Evolutionary conservation across 1,284 basidiomycete genomes (phyloP).

Genomic region (Marasmius fiardii): DNA sequence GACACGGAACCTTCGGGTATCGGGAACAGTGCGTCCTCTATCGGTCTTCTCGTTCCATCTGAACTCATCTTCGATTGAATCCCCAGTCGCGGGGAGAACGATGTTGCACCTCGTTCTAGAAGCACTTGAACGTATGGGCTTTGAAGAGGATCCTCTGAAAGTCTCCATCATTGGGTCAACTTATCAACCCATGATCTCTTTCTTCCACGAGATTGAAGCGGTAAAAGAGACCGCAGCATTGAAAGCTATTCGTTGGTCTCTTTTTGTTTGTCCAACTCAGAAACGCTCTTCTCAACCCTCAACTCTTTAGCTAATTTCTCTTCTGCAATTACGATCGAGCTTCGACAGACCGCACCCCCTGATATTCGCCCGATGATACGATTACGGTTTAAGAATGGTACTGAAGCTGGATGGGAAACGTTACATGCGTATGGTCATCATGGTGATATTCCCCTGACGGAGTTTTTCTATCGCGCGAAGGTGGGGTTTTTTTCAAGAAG

Average conservation of each 20-base stretch:
- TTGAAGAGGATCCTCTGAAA: background rate
- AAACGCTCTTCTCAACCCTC: too few relatives aligned
- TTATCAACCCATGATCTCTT: background rate
- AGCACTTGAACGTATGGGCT: background rate
- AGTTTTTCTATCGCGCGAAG: slow-evolving; percentile 3
- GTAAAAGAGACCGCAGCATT: background rate
- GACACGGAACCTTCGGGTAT: background rate
- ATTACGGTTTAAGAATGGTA: background rate
- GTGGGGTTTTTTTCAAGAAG: background rate
- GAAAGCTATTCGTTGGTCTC: background rate
- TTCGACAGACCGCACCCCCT: background rate
- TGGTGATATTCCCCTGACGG: background rate
- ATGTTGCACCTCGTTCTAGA: background rate
- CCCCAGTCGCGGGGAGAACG: background rate
- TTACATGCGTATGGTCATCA: background rate
- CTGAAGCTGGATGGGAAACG: background rate
- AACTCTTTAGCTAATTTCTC: background rate
- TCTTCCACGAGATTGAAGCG: slow-evolving; percentile 1
- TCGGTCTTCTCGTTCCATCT: too few relatives aligned
- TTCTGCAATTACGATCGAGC: background rate
- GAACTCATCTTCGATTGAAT: too few relatives aligned
- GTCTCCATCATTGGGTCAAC: background rate
- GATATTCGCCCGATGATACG: background rate
- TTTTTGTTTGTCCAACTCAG: background rate
- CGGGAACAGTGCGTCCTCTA: background rate